Percentiles rank a stretch among this genome's conserved stretches.
phyloP scores from a whole-genome alignment of 805 yeast species.

The Pichia exigua region DNA sequence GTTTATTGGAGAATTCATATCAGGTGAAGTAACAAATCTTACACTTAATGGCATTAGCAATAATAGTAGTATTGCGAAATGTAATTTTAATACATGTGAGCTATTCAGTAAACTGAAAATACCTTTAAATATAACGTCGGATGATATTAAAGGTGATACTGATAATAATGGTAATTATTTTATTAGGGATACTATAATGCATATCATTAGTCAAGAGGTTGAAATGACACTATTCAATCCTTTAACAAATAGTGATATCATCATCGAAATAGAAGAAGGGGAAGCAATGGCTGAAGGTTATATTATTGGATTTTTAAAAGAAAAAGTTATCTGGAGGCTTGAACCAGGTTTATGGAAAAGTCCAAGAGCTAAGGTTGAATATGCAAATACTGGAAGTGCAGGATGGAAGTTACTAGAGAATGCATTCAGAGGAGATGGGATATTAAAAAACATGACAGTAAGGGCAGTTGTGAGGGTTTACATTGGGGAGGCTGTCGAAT shows the following conservation, averaged over 20 bases:
- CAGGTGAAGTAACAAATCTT: background rate
- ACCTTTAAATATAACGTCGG: conserved; percentile 5
- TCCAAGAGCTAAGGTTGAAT: conserved; percentile 41
- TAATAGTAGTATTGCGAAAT: conserved; percentile 27
- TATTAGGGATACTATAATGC: conserved; percentile 43
- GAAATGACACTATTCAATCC: conserved; percentile 52
- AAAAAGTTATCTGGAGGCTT: conserved; percentile 33
- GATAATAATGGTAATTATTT: conserved; percentile 22
- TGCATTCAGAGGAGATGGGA: conserved; percentile 44
- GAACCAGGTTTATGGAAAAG: conserved; percentile 48
- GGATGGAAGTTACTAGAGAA: conserved; percentile 42
- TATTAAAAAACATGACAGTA: conserved; percentile 31
- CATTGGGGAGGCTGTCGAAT: conserved; percentile 31
- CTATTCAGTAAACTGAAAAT: background rate
- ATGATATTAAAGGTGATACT: background rate
- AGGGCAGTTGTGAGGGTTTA: conserved; percentile 34
- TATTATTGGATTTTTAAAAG: conserved; percentile 37
- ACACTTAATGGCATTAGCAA: conserved; percentile 3
- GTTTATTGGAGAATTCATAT: background rate
- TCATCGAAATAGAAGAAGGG: conserved; percentile 36
- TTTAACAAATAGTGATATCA: conserved; percentile 36
- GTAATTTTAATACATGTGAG: conserved; percentile 9
- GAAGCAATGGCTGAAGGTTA: conserved; percentile 41
- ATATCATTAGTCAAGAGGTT: conserved; percentile 45
- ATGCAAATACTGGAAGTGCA: conserved; percentile 32